These are phyloP conservation scores for Priceomyces carsonii DNA, from an alignment of 805 yeast genomes.

Conservation along the genomic window DNA sequence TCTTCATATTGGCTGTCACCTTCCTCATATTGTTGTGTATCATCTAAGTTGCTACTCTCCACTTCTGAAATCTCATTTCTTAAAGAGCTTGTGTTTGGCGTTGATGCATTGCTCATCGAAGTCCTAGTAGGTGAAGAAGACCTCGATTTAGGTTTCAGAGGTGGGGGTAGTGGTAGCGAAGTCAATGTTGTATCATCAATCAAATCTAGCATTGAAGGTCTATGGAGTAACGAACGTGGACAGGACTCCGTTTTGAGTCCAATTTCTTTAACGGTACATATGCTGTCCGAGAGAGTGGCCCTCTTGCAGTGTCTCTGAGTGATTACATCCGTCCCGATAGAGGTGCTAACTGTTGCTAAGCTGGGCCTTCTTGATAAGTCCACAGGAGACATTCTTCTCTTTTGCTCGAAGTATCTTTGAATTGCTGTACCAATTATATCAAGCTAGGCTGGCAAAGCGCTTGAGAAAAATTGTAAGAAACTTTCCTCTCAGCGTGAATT, in stretches of 20 bases:
- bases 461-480: no score
- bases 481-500: no score
- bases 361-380: no score
- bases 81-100: neutral
- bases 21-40: slow-evolving; percentile 13
- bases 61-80: slow-evolving; percentile 9
- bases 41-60: slow-evolving; percentile 13
- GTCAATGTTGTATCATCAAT: slow-evolving; percentile 50
- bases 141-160: slow-evolving; percentile 24
- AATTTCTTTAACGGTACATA: no score
- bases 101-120: neutral
- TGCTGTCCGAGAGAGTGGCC: no score
- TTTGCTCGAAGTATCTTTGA: no score
- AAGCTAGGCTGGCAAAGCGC: no score
- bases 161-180: slow-evolving; percentile 55
- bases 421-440: no score
- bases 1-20: slow-evolving; percentile 14
- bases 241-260: no score
- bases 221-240: slow-evolving; percentile 19
- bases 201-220: slow-evolving; percentile 46
- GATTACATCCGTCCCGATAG: no score
- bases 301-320: neutral
- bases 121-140: slow-evolving; percentile 3
- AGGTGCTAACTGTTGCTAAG: no score
- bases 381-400: no score